These are phyloP conservation scores for Juncus inflexus DNA, from an alignment of 176 grass and related monocot genomes.

Conservation along the genomic window DNA sequence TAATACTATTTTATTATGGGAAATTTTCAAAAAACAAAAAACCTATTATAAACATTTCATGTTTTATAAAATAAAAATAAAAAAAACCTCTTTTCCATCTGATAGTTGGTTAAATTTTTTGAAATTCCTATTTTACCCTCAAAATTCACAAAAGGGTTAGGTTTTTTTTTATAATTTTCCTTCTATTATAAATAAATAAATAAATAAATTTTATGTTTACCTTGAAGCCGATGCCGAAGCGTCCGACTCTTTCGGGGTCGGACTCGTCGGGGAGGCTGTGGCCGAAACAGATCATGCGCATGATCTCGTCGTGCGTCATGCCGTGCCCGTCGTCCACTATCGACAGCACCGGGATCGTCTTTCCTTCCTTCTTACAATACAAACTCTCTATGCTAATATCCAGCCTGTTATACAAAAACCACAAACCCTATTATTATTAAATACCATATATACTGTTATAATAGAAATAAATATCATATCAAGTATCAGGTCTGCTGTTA, in stretches of 20 bases:
- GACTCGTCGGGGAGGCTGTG: slow-evolving; percentile 50
- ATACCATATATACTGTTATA: no score
- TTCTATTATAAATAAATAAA: slow-evolving; percentile 7
- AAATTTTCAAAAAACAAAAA: background rate
- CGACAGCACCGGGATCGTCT: slow-evolving; percentile 66
- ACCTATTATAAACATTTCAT: background rate
- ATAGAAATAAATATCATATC: no score
- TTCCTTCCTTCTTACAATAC: slow-evolving; percentile 63
- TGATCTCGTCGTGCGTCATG: slow-evolving; percentile 60
- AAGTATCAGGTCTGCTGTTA: slow-evolving; percentile 7
- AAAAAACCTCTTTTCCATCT: background rate
- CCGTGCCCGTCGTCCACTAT: slow-evolving; percentile 79
- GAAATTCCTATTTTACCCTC: no score
- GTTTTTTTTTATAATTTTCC: no score
- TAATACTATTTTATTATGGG: no score
- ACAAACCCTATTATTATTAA: slow-evolving; percentile 24
- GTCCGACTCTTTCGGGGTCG: slow-evolving; percentile 48
- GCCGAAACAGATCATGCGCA: slow-evolving; percentile 88
- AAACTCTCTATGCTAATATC: slow-evolving; percentile 52
- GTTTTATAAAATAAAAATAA: background rate
- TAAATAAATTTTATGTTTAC: background rate
- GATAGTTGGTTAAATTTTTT: no score
- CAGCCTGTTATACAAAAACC: slow-evolving; percentile 53
- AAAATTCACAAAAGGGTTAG: no score
- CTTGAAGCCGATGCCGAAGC: slow-evolving; percentile 91